These are phyloP conservation scores for Diaporthe ampelina DNA, from an alignment of 2,329 filamentous ascomycete species.

Conservation along the genomic window DNA sequence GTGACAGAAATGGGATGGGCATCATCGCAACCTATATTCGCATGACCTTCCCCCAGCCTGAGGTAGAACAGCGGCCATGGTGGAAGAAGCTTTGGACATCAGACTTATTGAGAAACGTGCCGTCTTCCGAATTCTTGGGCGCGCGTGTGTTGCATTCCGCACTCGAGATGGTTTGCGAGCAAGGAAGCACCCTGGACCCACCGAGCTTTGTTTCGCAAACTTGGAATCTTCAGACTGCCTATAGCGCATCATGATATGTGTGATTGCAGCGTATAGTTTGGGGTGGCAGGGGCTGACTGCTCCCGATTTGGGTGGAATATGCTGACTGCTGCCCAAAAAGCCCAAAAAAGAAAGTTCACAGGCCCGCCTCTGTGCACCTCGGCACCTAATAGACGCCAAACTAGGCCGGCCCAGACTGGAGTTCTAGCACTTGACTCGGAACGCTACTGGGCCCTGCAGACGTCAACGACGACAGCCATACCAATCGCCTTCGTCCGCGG, in stretches of 20 bases:
- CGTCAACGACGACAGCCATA: constrained; percentile 10
- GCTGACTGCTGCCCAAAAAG: neutral
- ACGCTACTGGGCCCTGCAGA: neutral
- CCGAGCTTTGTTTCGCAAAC: constrained; percentile 8
- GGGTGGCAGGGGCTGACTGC: neutral
- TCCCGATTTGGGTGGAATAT: neutral
- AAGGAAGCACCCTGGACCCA: constrained; percentile 12
- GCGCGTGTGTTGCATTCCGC: constrained; percentile 21
- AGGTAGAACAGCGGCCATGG: neutral
- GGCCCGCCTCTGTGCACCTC: constrained; percentile 11
- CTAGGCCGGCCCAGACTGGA: neutral
- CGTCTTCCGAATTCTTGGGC: constrained; percentile 12
- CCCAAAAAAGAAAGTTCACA: neutral
- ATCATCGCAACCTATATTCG: neutral
- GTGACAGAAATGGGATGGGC: constrained; percentile 24
- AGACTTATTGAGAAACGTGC: constrained; percentile 21
- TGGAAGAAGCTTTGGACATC: constrained; percentile 3
- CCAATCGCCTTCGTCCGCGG: constrained; percentile 31
- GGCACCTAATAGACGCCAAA: constrained; percentile 19
- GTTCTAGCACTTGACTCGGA: neutral
- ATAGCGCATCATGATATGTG: neutral
- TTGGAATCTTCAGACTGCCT: neutral
- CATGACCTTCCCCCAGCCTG: neutral
- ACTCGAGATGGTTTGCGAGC: constrained; percentile 19
- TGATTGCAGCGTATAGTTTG: neutral